Evolutionary conservation across 208 protist genomes (phyloP).

Genomic region (Naegleria lovaniensis): DNA sequence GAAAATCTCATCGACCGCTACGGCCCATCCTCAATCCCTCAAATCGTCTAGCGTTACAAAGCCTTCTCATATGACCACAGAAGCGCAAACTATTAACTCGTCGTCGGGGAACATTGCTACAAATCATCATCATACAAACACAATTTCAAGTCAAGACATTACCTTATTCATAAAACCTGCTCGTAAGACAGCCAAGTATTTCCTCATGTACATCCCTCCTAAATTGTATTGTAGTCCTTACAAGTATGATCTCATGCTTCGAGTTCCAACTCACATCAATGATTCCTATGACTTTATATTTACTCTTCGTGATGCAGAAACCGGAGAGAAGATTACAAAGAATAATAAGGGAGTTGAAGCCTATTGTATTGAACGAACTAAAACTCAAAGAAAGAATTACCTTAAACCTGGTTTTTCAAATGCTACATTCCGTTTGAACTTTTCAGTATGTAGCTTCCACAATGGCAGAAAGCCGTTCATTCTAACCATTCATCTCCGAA

Average conservation of each 20-base stretch:
- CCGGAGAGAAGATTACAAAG: neutral
- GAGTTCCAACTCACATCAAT: neutral
- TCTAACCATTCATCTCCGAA: neutral
- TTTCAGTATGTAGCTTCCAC: neutral
- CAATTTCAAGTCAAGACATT: neutral
- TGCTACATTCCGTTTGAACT: neutral
- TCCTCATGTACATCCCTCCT: neutral
- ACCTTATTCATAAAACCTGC: neutral
- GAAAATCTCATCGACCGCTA: no score
- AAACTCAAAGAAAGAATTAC: neutral
- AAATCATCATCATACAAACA: neutral
- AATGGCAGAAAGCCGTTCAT: neutral
- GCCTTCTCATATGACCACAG: no score
- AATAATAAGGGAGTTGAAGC: neutral
- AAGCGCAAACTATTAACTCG: no score
- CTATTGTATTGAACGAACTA: neutral
- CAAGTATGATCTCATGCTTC: neutral
- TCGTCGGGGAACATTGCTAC: no score
- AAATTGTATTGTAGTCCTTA: constrained; percentile 16
- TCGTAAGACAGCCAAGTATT: constrained; percentile 12
- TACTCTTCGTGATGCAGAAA: neutral
- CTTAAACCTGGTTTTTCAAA: neutral
- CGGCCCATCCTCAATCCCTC: no score
- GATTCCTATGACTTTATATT: neutral
- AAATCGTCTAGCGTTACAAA: no score